Evolutionary conservation across 257 asterid genomes (phyloP), one percentile per base, ranked within the genome.

Genomic region (Solanum sejunctum): DNA sequence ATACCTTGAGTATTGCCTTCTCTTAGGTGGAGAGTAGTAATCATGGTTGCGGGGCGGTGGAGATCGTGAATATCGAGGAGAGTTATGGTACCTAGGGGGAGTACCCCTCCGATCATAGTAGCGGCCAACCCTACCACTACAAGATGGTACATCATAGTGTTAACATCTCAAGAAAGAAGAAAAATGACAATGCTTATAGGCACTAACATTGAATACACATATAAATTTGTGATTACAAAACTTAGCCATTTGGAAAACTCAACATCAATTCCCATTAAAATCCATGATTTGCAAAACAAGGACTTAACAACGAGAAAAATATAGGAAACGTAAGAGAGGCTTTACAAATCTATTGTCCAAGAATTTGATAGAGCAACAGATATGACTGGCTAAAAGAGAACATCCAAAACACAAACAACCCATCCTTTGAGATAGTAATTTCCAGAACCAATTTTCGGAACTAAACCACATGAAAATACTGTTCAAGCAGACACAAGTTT

Each of bases 71-170:
- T 94, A 91, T 93, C 21, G 98, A 93, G 82, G 64, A 52, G 82
- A 52, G 64, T 78, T 52, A 28, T 78, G 64, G 26, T 51, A 2
- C 23, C 82, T 78, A 78, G 49, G 64, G 64, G 97, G 97, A 39
- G 97, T 93, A 26, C 97, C 90, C 88, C 99, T 92, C 45, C 97
- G 87, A 57, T 97, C 98, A 88, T 97, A 92, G 73, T 77, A 90
- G 16, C 97, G 95, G 32, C 81, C 57, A 17, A 98, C 91, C 85
- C 98, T 89, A 78, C 49, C 49, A 78, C 64, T 78, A 55, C 63
- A 78, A 77, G 82, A 78, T 52, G 63, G 13, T 51, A 26, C 8
- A 23, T 78, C 12, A 78, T 17, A 78, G 47, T 77, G 82, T 77
- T 51, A 51, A 77, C 47, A 51, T 77, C 47, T 77, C 47, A 77